phyloP scores from a whole-genome alignment of 2,329 filamentous ascomycete genomes.

The Colletotrichum tropicicola region DNA sequence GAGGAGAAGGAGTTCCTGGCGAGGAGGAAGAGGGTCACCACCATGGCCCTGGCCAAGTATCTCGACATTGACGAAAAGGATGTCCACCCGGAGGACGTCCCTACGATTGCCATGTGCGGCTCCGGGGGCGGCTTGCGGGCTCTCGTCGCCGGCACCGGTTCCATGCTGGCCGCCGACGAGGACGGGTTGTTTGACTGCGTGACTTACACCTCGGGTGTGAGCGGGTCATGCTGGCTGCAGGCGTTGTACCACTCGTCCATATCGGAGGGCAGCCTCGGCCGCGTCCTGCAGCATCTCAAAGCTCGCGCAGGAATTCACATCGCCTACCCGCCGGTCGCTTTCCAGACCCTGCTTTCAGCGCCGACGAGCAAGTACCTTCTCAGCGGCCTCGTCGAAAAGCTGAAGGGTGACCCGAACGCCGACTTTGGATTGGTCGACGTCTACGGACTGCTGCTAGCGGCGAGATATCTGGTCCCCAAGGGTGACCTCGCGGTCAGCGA shows the following conservation, averaged over 20 bases:
- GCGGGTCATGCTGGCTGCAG: slow-evolving; percentile 96
- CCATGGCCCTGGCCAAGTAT: slow-evolving; percentile 82
- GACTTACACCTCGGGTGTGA: slow-evolving; percentile 95
- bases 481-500: slow-evolving; percentile 82
- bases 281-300: slow-evolving; percentile 86
- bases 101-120: slow-evolving; percentile 91
- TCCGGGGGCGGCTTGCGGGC: slow-evolving; percentile 92
- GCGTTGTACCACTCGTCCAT: slow-evolving; percentile 86
- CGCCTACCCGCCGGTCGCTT: slow-evolving; percentile 86
- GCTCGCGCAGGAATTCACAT: slow-evolving; percentile 87
- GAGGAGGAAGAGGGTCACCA: slow-evolving; percentile 74
- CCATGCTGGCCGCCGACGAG: slow-evolving; percentile 83
- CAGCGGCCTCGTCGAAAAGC: slow-evolving; percentile 88
- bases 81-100: slow-evolving; percentile 92
- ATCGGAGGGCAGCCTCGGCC: slow-evolving; percentile 71
- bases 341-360: slow-evolving; percentile 82
- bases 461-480: slow-evolving; percentile 84
- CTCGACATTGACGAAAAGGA: slow-evolving; percentile 80
- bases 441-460: slow-evolving; percentile 87
- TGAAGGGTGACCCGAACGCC: slow-evolving; percentile 81
- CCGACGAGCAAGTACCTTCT: slow-evolving; percentile 94
- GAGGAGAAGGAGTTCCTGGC: slow-evolving; percentile 82
- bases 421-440: slow-evolving; percentile 92
- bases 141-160: slow-evolving; percentile 89
- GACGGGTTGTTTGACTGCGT: slow-evolving; percentile 92